Percentiles rank a stretch among this genome's conserved stretches.
phyloP scores from a whole-genome alignment of 2,329 filamentous ascomycete species.

The Lachnellula cervina region DNA sequence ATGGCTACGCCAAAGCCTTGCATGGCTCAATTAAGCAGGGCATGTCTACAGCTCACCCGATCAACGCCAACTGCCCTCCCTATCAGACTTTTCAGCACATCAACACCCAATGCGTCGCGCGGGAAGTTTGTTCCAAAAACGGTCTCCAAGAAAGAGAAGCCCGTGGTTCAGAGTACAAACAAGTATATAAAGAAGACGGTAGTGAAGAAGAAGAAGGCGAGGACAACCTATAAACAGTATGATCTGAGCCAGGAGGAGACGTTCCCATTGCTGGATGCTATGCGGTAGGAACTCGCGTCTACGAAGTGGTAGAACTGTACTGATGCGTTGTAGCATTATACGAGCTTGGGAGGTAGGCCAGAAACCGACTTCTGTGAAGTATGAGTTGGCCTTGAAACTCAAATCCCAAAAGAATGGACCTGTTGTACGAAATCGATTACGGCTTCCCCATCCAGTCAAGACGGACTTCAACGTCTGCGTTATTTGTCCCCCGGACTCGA shows the following conservation, averaged over 20 bases:
- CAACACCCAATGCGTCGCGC: constrained; percentile 11
- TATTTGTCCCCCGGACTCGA: constrained; percentile 78
- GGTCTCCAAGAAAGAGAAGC: constrained; percentile 21
- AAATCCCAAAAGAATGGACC: constrained; percentile 81
- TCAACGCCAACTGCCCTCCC: constrained; percentile 9
- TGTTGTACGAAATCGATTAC: constrained; percentile 79
- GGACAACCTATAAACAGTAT: constrained; percentile 31
- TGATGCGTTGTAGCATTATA: constrained; percentile 61
- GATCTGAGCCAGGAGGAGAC: constrained; percentile 46
- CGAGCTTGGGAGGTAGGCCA: constrained; percentile 88
- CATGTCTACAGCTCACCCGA: constrained; percentile 18
- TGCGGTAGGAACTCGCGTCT: constrained; percentile 57
- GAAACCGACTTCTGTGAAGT: constrained; percentile 69
- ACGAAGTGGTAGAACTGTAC: constrained; percentile 19
- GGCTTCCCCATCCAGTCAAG: constrained; percentile 83
- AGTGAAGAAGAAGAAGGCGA: constrained; percentile 29
- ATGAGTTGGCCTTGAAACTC: constrained; percentile 81
- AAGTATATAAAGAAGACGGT: constrained; percentile 31
- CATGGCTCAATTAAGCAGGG: constrained; percentile 32
- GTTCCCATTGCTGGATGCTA: constrained; percentile 84
- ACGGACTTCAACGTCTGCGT: constrained; percentile 87
- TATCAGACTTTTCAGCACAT: constrained; percentile 20
- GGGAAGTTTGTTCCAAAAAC: constrained; percentile 16
- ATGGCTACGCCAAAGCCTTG: constrained; percentile 30
- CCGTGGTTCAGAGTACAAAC: constrained; percentile 10